Percentiles rank a stretch among this genome's conserved stretches.
Evolutionary conservation across 345 rosid species (phyloP).

Genomic region (Hibiscus tridactylites): DNA sequence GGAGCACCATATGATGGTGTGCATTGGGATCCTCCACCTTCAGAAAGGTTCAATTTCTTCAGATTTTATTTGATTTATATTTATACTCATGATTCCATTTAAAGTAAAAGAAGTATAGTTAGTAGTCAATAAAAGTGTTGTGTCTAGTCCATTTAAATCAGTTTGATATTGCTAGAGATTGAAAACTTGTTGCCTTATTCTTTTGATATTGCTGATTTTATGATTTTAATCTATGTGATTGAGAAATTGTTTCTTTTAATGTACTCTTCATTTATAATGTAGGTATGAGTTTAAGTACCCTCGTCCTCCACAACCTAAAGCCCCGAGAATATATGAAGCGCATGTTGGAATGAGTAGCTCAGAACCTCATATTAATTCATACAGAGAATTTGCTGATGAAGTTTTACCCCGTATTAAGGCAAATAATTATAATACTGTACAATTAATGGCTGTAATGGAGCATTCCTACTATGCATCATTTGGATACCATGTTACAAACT

Average conservation of each 20-base stretch:
- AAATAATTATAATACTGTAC: slow-evolving; percentile 65
- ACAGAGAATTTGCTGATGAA: slow-evolving; percentile 68
- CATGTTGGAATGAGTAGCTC: slow-evolving; percentile 84
- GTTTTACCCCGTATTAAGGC: slow-evolving; percentile 64
- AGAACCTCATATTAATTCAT: slow-evolving; percentile 57
- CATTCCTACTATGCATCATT: slow-evolving; percentile 80
- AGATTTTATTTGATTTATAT: not conserved
- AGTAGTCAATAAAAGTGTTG: not conserved
- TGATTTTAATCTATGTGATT: not conserved
- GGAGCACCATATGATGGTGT: slow-evolving; percentile 78
- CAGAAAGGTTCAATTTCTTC: slow-evolving; percentile 42
- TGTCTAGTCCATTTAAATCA: not conserved
- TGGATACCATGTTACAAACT: slow-evolving; percentile 74
- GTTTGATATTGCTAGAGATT: not conserved
- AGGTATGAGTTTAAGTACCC: slow-evolving; percentile 59
- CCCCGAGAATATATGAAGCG: slow-evolving; percentile 68
- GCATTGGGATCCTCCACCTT: slow-evolving; percentile 63
- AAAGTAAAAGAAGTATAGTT: not conserved
- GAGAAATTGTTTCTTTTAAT: slow-evolving; percentile 10
- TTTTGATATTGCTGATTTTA: not conserved
- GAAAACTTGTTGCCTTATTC: not conserved
- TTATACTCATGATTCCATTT: not conserved
- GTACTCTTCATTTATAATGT: slow-evolving; percentile 13
- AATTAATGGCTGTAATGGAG: slow-evolving; percentile 78
- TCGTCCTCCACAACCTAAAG: slow-evolving; percentile 55